These are phyloP conservation scores for Boletus rex-veris DNA, from an alignment of 768 basidiomycete genomes.

Conservation along the genomic window DNA sequence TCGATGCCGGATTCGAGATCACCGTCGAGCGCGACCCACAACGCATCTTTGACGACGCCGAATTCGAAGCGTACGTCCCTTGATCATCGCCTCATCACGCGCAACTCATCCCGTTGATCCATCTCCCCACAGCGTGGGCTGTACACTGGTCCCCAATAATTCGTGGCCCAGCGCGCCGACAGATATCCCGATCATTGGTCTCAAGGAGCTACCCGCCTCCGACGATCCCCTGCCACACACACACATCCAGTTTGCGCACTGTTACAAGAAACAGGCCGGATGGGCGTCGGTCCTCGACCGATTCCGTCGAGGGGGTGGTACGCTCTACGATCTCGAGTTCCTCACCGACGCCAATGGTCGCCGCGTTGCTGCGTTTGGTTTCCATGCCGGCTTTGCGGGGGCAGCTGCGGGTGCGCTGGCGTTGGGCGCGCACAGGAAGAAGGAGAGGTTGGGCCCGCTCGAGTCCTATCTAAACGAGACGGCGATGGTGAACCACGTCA, in stretches of 20 bases:
- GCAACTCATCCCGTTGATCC: too few relatives aligned
- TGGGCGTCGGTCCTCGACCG: slow-evolving; percentile 86
- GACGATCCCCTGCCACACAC: slow-evolving; percentile 83
- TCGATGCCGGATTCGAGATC: slow-evolving; percentile 88
- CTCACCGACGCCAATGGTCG: slow-evolving; percentile 79
- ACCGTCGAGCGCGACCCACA: slow-evolving; percentile 90
- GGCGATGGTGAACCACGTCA: slow-evolving; percentile 79
- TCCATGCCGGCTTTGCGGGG: slow-evolving; percentile 98
- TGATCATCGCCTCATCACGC: slow-evolving; percentile 7
- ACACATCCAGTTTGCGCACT: slow-evolving; percentile 98
- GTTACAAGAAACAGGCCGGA: slow-evolving; percentile 93
- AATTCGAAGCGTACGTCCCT: slow-evolving; percentile 80
- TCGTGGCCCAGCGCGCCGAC: slow-evolving; percentile 82
- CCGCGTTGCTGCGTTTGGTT: slow-evolving; percentile 97
- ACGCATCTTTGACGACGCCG: slow-evolving; percentile 89
- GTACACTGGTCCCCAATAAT: slow-evolving; percentile 81
- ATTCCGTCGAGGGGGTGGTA: slow-evolving; percentile 79
- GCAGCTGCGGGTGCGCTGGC: slow-evolving; percentile 90
- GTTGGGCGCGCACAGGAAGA: slow-evolving; percentile 60
- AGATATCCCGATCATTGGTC: slow-evolving; percentile 79
- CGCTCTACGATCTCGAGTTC: slow-evolving; percentile 95
- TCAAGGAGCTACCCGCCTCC: slow-evolving; percentile 92
- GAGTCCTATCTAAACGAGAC: slow-evolving; percentile 81
- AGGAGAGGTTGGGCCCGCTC: slow-evolving; percentile 59
- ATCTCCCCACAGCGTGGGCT: slow-evolving; percentile 66